These are phyloP conservation scores for Hypomontagnella submonticulosa DNA, from an alignment of 495 filamentous ascomycete species.

Conservation along the genomic window DNA sequence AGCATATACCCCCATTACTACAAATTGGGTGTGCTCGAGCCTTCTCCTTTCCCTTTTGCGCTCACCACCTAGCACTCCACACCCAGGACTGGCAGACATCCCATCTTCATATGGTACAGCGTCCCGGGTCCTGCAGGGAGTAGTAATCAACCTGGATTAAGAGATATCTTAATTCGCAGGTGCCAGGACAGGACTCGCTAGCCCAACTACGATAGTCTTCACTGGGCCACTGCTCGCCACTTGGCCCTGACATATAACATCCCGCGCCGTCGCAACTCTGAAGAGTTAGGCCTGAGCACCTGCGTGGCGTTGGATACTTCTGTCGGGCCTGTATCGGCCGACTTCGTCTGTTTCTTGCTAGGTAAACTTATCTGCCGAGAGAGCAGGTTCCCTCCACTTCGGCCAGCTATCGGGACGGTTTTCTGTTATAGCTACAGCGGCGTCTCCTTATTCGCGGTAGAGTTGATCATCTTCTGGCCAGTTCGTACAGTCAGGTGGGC, in stretches of 20 bases:
- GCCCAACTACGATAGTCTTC: constrained; percentile 20
- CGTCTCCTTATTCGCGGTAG: constrained; percentile 9
- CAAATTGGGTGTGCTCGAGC: constrained; percentile 43
- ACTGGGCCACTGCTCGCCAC: constrained; percentile 9
- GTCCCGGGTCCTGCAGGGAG: constrained; percentile 22
- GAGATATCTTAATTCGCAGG: constrained; percentile 27
- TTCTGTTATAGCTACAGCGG: no score
- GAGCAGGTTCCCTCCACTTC: no score
- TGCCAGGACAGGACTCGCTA: constrained; percentile 15
- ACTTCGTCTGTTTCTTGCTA: no score
- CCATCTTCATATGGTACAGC: constrained; percentile 33
- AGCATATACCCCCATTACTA: constrained; percentile 27
- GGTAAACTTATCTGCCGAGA: no score
- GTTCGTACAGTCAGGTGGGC: constrained; percentile 23
- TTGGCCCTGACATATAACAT: constrained; percentile 20
- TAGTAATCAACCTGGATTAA: constrained; percentile 34
- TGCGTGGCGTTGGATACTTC: constrained; percentile 11
- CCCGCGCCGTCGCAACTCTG: constrained; percentile 4
- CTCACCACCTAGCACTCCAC: constrained; percentile 35
- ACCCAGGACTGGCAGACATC: constrained; percentile 34
- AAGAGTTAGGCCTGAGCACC: constrained; percentile 9
- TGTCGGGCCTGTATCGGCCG: constrained; percentile 15
- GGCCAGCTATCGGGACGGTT: no score
- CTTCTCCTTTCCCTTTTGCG: constrained; percentile 41
- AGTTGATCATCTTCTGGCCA: constrained; percentile 6